Evolutionary conservation across 1,139 yeast species (phyloP), one percentile per base, ranked within the genome.

Genomic region (Magnusiomyces fungicola): DNA sequence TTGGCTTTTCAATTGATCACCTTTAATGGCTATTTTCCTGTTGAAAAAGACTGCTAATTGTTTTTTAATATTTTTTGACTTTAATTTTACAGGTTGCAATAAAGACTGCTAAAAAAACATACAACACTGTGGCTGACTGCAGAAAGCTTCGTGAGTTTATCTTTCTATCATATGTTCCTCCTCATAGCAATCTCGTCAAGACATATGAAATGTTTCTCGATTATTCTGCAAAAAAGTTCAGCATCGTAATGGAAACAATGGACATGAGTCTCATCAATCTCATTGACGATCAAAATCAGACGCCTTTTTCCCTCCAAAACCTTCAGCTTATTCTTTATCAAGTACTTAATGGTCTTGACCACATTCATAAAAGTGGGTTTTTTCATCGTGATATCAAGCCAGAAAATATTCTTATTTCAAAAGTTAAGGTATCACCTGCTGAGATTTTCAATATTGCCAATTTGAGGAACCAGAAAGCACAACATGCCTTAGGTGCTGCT

Each of bases 301-400:
- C 70, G 29, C 68, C 67, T 1, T 81, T 87, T 55, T 75, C 86
- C 2, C 69, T 75, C 1, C 69, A 68, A n/a, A 80, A 88, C 2
- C 63, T 85, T 48, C 79, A 75, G 55, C 78, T 86, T 46, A 80
- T 88, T 41, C 67, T 85, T 46, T 64, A 47, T 45, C 97, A 92
- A 64, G 66, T 90, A 1, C 71, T 88, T 47, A 73, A 76, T 47
- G 97, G 95, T 1, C 72, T 90, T 39, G 75, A 78, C 49, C 97
- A 92, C 66, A 88, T 92, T 52, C 98, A 92, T 64, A 68, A 69
- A 27, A 72, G 78, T 56, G 77, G 80, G 32, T 90, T 77, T 64
- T 86, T 84, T 62, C 97, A 92, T 65, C 77, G 98, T 53, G 98
- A 92, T 70, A 76, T 92, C 49, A 92, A 90, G 66, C 97, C 97